phyloP scores from a whole-genome alignment of 805 yeast species.

The Isabelozyma pseudorhagii region DNA sequence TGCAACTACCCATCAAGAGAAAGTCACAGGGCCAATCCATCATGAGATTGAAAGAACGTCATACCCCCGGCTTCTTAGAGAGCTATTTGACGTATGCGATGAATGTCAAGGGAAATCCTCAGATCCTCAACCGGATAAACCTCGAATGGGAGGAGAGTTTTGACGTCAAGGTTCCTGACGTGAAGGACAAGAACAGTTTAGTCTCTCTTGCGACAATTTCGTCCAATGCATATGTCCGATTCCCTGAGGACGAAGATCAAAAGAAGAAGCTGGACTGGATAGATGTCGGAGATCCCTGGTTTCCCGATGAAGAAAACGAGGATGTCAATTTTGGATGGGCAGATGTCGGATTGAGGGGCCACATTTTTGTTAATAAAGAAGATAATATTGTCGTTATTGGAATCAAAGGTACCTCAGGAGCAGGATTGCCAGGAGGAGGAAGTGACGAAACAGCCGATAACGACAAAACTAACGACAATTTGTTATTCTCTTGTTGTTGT shows the following conservation, averaged over 20 bases:
- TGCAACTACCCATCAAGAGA: conserved; percentile 25
- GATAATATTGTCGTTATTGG: conserved; percentile 68
- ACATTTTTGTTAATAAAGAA: conserved; percentile 67
- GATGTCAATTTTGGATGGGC: conserved; percentile 82
- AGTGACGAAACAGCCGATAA: conserved; percentile 67
- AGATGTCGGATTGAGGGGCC: conserved; percentile 83
- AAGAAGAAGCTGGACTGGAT: conserved; percentile 75
- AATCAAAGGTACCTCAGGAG: conserved; percentile 90
- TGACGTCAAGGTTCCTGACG: conserved; percentile 61
- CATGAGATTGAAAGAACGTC: conserved; percentile 31
- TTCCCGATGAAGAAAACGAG: conserved; percentile 53
- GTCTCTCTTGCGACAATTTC: conserved; percentile 79
- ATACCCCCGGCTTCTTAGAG: conserved; percentile 61
- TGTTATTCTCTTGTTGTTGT: conserved; percentile 93
- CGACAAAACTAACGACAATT: conserved; percentile 84
- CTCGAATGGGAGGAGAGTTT: conserved; percentile 65
- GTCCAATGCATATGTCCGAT: conserved; percentile 83
- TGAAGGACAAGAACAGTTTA: conserved; percentile 70
- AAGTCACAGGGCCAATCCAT: conserved; percentile 14
- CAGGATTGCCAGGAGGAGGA: conserved; percentile 50
- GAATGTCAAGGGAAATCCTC: conserved; percentile 36
- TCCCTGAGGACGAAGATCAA: conserved; percentile 55
- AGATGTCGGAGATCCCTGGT: conserved; percentile 55
- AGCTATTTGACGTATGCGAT: conserved; percentile 60
- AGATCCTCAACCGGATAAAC: conserved; percentile 31